Evolutionary conservation across 1,284 basidiomycete genomes (phyloP).

Genomic region (Cystobasidium sp.): DNA sequence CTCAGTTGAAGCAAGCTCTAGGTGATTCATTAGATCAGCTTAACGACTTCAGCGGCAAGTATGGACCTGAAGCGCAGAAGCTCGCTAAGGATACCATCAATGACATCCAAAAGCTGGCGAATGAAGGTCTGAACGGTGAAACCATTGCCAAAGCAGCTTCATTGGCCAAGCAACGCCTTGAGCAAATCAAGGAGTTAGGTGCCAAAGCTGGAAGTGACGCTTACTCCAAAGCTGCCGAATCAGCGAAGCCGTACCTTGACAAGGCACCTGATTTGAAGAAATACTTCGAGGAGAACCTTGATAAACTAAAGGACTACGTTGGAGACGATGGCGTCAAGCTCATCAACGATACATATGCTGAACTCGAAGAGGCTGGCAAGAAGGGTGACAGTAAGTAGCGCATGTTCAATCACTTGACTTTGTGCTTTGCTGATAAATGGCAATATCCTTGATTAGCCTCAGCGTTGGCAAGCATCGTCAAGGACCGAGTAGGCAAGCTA

Average conservation of each 20-base stretch:
- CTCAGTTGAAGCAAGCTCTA: conserved; percentile 49
- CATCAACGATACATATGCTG: conserved; percentile 48
- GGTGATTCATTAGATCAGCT: conserved; percentile 48
- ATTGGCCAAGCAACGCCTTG: conserved; percentile 48
- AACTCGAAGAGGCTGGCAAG: conserved; percentile 50
- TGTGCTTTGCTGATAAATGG: conserved; percentile 47
- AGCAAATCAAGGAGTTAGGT: conserved; percentile 47
- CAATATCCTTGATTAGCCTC: conserved; percentile 54
- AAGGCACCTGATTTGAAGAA: conserved; percentile 53
- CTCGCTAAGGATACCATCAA: conserved; percentile 49
- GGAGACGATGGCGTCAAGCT: conserved; percentile 52
- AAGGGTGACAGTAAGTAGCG: conserved; percentile 42
- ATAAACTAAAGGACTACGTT: conserved; percentile 44
- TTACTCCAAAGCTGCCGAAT: conserved; percentile 47
- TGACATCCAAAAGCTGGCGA: conserved; percentile 45
- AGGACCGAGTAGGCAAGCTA: conserved; percentile 59
- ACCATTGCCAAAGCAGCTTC: conserved; percentile 47
- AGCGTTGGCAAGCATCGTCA: conserved; percentile 60
- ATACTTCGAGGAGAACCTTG: conserved; percentile 46
- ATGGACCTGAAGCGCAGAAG: conserved; percentile 52
- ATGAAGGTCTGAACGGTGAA: conserved; percentile 50
- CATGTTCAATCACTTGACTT: background rate
- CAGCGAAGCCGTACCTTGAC: conserved; percentile 49
- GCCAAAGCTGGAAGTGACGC: conserved; percentile 51
- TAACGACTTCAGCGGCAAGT: conserved; percentile 50